phyloP scores from a whole-genome alignment of 225 moss, liverwort and hornwort genomes.

The Bryum argenteum region DNA sequence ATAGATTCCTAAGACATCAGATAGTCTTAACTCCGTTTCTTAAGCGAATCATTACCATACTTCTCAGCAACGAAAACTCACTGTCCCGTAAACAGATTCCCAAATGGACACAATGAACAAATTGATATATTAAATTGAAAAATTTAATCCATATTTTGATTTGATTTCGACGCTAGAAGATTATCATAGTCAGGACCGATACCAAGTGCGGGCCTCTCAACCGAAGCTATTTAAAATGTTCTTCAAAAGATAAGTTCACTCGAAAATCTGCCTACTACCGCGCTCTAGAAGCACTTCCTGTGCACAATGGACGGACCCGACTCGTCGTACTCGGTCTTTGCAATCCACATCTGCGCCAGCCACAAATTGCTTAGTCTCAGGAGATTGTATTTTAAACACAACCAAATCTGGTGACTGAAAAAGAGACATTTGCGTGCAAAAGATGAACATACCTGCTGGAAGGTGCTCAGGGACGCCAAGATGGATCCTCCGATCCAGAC shows the following conservation, averaged over 20 bases:
- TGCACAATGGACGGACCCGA: slow-evolving; percentile 95
- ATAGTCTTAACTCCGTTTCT: too few species aligned
- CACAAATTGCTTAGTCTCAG: neutral
- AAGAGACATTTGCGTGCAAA: rapidly evolving
- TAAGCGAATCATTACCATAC: too few species aligned
- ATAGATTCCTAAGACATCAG: too few species aligned
- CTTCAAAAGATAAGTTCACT: slow-evolving; percentile 1
- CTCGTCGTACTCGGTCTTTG: slow-evolving; percentile 92
- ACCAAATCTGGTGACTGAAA: neutral
- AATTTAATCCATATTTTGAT: slow-evolving; percentile 14
- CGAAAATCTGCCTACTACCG: slow-evolving; percentile 12
- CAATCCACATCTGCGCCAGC: slow-evolving; percentile 90
- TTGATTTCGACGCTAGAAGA: slow-evolving; percentile 1
- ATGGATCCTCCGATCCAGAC: slow-evolving; percentile 84
- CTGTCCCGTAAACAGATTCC: too few species aligned
- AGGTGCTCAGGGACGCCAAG: slow-evolving; percentile 93
- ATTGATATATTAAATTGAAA: neutral
- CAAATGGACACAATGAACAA: too few species aligned
- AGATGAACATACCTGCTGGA: slow-evolving; percentile 72
- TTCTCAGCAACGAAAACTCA: too few species aligned
- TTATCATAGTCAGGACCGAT: neutral
- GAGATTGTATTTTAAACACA: rapidly evolving
- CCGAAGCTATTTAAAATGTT: neutral
- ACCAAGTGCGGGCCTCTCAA: slow-evolving; percentile 1
- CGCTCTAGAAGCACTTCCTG: slow-evolving; percentile 90